phyloP scores from a whole-genome alignment of 441 rosid species.

The Adansonia madagascariensis region DNA sequence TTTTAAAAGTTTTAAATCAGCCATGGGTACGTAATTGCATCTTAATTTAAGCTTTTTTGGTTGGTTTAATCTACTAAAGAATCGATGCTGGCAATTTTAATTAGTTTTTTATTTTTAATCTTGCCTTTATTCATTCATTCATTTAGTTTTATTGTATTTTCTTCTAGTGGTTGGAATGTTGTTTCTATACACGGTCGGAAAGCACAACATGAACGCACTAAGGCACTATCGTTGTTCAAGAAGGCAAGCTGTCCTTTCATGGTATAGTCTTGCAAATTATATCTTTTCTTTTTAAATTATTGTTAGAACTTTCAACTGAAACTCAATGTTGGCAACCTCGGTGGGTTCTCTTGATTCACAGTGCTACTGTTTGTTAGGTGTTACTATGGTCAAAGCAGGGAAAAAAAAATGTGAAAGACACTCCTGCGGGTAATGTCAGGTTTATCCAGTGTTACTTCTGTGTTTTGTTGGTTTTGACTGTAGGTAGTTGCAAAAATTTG shows the following conservation, averaged over 20 bases:
- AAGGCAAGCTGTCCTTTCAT: slow-evolving; percentile 76
- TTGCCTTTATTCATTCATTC: not conserved
- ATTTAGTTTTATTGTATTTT: not conserved
- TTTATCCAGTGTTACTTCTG: not conserved
- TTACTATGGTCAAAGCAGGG: not conserved
- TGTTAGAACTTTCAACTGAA: not conserved
- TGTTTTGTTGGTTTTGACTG: slow-evolving; percentile 4
- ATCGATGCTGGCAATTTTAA: slow-evolving; percentile 5
- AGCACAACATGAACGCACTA: slow-evolving; percentile 73
- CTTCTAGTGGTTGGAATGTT: slow-evolving; percentile 83
- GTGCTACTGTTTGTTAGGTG: not conserved
- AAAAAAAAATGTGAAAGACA: not conserved
- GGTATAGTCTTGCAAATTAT: slow-evolving; percentile 47
- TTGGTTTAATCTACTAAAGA: slow-evolving; percentile 1
- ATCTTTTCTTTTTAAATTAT: slow-evolving; percentile 8
- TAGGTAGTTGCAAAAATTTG: not conserved
- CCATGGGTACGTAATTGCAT: not conserved
- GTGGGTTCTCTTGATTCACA: not conserved
- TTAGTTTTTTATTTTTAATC: not conserved
- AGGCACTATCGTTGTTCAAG: slow-evolving; percentile 74
- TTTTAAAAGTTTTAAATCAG: slow-evolving; percentile 10
- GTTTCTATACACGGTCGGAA: slow-evolving; percentile 75
- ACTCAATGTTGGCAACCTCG: not conserved
- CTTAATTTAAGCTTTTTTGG: not conserved
- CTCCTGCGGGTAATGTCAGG: not conserved